phyloP scores from a whole-genome alignment of 2,329 filamentous ascomycete genomes.

The Pestalotiopsis sp. region DNA sequence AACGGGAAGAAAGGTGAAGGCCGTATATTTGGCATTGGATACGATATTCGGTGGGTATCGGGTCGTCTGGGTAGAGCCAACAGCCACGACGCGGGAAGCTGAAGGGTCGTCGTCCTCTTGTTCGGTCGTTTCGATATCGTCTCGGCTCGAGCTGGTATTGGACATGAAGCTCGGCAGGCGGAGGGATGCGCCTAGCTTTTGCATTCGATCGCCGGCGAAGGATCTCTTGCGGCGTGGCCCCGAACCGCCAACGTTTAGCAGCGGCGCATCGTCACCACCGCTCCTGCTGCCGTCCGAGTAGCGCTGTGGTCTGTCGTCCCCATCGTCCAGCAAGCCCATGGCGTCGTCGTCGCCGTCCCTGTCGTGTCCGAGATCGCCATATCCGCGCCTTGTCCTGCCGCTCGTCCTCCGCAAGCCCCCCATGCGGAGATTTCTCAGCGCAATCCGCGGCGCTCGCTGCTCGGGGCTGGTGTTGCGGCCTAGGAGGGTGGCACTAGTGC shows the following conservation, averaged over 20 bases:
- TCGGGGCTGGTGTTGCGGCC: slow-evolving; percentile 56
- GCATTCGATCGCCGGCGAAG: slow-evolving; percentile 43
- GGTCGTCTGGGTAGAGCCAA: slow-evolving; percentile 73
- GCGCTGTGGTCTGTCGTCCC: slow-evolving; percentile 55
- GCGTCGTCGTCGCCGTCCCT: slow-evolving; percentile 67
- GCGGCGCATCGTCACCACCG: slow-evolving; percentile 73
- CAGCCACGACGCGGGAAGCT: slow-evolving; percentile 73
- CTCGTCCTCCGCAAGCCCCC: slow-evolving; percentile 60
- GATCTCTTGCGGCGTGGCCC: slow-evolving; percentile 35
- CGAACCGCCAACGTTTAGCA: slow-evolving; percentile 56
- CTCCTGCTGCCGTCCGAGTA: slow-evolving; percentile 63
- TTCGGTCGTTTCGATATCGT: slow-evolving; percentile 49
- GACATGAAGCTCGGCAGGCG: slow-evolving; percentile 72
- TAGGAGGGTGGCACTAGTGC: slow-evolving; percentile 34
- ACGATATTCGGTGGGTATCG: slow-evolving; percentile 89
- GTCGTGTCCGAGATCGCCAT: slow-evolving; percentile 62
- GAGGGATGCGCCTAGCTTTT: slow-evolving; percentile 54
- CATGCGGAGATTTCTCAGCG: slow-evolving; percentile 72
- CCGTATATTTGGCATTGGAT: slow-evolving; percentile 97
- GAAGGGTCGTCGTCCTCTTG: slow-evolving; percentile 64
- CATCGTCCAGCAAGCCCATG: slow-evolving; percentile 67
- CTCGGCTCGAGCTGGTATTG: slow-evolving; percentile 31
- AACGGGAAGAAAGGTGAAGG: slow-evolving; percentile 89
- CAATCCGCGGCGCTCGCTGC: slow-evolving; percentile 62
- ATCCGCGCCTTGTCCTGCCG: slow-evolving; percentile 56